Evolutionary conservation across 2,329 filamentous ascomycete species (phyloP).

Genomic region (Phaeosphaeriaceae sp.): DNA sequence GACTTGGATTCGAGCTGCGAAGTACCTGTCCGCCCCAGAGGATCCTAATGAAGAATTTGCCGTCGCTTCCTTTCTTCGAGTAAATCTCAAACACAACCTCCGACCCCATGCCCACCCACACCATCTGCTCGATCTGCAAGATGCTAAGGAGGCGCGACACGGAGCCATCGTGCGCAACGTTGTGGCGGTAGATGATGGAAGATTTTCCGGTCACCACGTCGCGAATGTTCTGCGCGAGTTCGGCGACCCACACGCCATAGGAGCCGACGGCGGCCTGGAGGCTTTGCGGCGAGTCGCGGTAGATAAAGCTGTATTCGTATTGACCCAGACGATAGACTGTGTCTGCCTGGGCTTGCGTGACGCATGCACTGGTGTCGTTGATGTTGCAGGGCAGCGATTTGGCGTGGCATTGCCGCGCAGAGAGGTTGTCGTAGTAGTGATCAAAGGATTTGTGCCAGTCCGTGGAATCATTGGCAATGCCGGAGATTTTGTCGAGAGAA

Average conservation of each 20-base stretch:
- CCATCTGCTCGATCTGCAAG: slow-evolving; percentile 76
- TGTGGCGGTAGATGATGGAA: slow-evolving; percentile 69
- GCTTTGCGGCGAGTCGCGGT: slow-evolving; percentile 70
- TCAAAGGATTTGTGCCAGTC: slow-evolving; percentile 77
- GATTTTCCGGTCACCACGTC: slow-evolving; percentile 34
- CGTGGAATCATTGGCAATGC: slow-evolving; percentile 61
- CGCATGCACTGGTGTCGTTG: slow-evolving; percentile 61
- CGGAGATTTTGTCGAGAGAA: slow-evolving; percentile 71
- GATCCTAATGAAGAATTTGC: slow-evolving; percentile 64
- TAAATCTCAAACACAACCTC: slow-evolving; percentile 81
- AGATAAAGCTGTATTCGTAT: slow-evolving; percentile 82
- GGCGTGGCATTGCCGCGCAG: slow-evolving; percentile 76
- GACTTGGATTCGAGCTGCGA: slow-evolving; percentile 69
- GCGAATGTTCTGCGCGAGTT: slow-evolving; percentile 72
- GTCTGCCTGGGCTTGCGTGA: slow-evolving; percentile 69
- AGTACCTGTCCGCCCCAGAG: slow-evolving; percentile 74
- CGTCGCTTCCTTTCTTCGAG: slow-evolving; percentile 18
- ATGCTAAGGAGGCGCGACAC: slow-evolving; percentile 71
- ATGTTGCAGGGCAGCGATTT: slow-evolving; percentile 74
- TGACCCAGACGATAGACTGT: slow-evolving; percentile 77
- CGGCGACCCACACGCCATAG: slow-evolving; percentile 77
- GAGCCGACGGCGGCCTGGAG: slow-evolving; percentile 67
- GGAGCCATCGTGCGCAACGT: slow-evolving; percentile 81
- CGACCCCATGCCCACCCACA: slow-evolving; percentile 84
- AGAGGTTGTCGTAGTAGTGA: slow-evolving; percentile 86